These are phyloP conservation scores for Podospora conica DNA, from an alignment of 495 filamentous ascomycete genomes.

Conservation along the genomic window DNA sequence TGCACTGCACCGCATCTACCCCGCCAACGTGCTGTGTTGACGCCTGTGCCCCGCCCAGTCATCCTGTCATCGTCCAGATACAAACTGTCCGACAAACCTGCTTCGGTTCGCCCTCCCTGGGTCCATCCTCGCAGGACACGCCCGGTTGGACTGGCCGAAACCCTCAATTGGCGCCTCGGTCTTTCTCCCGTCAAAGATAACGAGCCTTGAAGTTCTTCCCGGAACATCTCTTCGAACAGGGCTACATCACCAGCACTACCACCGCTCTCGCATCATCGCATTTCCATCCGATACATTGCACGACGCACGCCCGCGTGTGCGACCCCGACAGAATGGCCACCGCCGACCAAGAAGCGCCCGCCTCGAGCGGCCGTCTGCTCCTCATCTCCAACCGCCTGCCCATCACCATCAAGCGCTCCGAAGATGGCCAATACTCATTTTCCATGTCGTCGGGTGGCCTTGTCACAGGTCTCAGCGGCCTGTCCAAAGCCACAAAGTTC, in stretches of 20 bases:
- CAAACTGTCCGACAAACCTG: not conserved
- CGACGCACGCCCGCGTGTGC: not conserved
- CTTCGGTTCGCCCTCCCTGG: not conserved
- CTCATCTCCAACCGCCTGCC: slow-evolving; percentile 91
- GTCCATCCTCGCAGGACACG: not conserved
- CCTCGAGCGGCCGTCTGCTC: slow-evolving; percentile 50
- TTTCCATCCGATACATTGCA: not conserved
- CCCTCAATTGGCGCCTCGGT: not conserved
- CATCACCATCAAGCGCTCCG: slow-evolving; percentile 87
- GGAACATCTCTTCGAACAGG: not conserved
- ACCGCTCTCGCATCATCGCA: not conserved
- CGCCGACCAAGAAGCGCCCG: slow-evolving; percentile 15
- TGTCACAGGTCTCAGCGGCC: slow-evolving; percentile 81
- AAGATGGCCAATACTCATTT: slow-evolving; percentile 74
- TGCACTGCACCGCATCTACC: not conserved
- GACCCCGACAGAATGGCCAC: slow-evolving; percentile 25
- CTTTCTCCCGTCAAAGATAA: not conserved
- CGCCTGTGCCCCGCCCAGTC: not conserved
- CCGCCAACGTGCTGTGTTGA: not conserved
- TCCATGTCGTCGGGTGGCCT: slow-evolving; percentile 93
- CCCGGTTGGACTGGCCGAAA: not conserved
- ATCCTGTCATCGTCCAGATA: not conserved
- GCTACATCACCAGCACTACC: not conserved
- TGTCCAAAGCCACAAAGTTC: slow-evolving; percentile 87
- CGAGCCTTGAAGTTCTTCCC: not conserved